Evolutionary conservation across 306 rosid species (phyloP), one percentile per base, ranked within the genome.

Genomic region (Cucurbita moschata): DNA sequence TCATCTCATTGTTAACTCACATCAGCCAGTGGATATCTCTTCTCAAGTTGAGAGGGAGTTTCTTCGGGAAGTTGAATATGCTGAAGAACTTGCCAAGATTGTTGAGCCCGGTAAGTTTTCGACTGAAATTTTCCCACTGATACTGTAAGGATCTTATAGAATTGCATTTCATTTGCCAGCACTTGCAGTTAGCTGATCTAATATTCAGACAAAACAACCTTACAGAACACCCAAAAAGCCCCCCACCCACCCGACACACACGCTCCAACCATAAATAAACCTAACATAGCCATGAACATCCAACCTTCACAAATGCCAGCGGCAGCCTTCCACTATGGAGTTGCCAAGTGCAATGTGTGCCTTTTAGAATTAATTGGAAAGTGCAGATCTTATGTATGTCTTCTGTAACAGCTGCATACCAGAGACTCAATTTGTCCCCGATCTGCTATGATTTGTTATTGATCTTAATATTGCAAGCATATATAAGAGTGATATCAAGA

Each of bases 31-130:
- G 65, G 96, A 88, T 72, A 68, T 91, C 60, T 77, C 86, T 58
- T 78, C 89, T 77, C 85, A 82, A 75, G 87, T 95, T 82, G 96
- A 89, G 88, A 81, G 88, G 69, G 89, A 88, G 30, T 91, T 95
- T 87, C 90, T 91, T 67, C 84, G 83, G 82, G 97, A 91, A 79
- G 85, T 87, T 74, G 89, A 91, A 78, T 92, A 81, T 78, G 97
- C 99, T 35, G 97, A 95, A 83, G 88, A 89, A 63, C 96, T 95
- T 82, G 90, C 99, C 30, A 95, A 86, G 88, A 82, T 77, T 68
- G 78, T 95, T 80, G 88, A 89, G 73, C 90, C 96, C n/a, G 97
- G 99, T 95, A 88, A 73, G 83, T 52, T 63, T 78, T 79, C 56
- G 13, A 50, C 23, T 7, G 59, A 70, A 70, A 4, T 70, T 58